phyloP scores from a whole-genome alignment of 768 basidiomycete species.

The Phylloporus sp. region DNA sequence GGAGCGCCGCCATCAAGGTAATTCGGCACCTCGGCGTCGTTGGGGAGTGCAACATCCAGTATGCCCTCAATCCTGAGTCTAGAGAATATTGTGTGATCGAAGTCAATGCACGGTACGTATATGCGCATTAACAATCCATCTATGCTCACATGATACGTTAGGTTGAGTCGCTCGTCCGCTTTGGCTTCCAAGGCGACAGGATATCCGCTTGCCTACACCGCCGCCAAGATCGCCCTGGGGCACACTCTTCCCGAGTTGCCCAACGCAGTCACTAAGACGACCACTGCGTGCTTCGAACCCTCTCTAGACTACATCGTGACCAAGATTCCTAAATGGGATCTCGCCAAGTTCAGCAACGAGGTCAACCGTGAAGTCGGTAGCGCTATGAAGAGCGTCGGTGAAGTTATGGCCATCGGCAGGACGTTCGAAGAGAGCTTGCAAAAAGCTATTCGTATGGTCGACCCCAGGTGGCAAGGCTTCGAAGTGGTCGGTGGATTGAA shows the following conservation, averaged over 20 bases:
- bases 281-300: constrained; percentile 98
- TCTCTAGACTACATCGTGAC: constrained; percentile 99
- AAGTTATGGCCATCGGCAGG: constrained; percentile 99
- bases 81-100: constrained; percentile 98
- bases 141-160: constrained; percentile 20
- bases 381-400: constrained; percentile 98
- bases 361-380: constrained; percentile 95
- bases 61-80: constrained; percentile 89
- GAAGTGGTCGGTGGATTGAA: constrained; percentile 89
- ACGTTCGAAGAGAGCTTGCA: constrained; percentile 98
- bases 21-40: constrained; percentile 88
- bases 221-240: constrained; percentile 97
- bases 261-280: constrained; percentile 98
- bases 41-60: constrained; percentile 97
- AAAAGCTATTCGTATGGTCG: constrained; percentile 96
- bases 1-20: constrained; percentile 95
- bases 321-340: constrained; percentile 99
- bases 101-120: constrained; percentile 78
- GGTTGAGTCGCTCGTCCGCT: constrained; percentile 83
- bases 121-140: not conserved
- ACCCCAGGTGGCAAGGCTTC: constrained; percentile 95
- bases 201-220: constrained; percentile 98
- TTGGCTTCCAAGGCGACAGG: constrained; percentile 98
- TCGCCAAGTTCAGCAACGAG: constrained; percentile 93
- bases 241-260: constrained; percentile 96